phyloP scores from a whole-genome alignment of 495 filamentous ascomycete species.

The Trichoderma reesei region DNA sequence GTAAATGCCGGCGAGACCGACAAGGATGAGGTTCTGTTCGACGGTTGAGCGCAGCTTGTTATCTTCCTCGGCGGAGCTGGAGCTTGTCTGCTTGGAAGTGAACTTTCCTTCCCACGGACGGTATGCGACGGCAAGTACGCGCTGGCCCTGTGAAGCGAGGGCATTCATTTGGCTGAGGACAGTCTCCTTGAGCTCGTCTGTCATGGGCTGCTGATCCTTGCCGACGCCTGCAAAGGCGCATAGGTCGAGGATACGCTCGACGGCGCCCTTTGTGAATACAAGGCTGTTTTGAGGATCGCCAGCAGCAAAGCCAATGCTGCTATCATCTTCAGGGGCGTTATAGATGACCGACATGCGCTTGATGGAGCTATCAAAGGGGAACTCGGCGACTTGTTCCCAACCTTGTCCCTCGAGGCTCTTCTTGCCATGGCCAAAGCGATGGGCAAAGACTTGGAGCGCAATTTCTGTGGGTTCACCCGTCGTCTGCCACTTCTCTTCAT shows the following conservation, averaged over 20 bases:
- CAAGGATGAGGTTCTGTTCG: slow-evolving; percentile 47
- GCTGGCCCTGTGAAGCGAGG: slow-evolving; percentile 67
- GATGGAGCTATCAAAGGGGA: slow-evolving; percentile 71
- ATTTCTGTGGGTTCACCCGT: slow-evolving; percentile 80
- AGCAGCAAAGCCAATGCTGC: slow-evolving; percentile 9
- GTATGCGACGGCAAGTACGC: slow-evolving; percentile 67
- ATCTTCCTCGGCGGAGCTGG: slow-evolving; percentile 15
- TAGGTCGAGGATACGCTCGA: slow-evolving; percentile 66
- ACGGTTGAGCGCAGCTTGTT: slow-evolving; percentile 32
- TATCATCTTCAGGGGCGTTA: slow-evolving; percentile 18
- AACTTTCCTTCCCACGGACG: slow-evolving; percentile 19
- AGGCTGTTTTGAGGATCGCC: slow-evolving; percentile 28
- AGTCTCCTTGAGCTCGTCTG: slow-evolving; percentile 47
- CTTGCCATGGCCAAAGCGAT: slow-evolving; percentile 56
- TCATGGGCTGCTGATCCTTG: slow-evolving; percentile 40
- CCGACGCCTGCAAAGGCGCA: slow-evolving; percentile 52
- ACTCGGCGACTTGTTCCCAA: slow-evolving; percentile 61
- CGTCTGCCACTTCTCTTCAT: slow-evolving; percentile 53
- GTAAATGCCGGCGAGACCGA: slow-evolving; percentile 67
- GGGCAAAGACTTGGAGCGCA: slow-evolving; percentile 68
- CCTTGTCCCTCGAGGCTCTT: slow-evolving; percentile 40
- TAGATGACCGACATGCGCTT: slow-evolving; percentile 82
- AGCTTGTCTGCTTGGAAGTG: slow-evolving; percentile 5
- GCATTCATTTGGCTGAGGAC: slow-evolving; percentile 55
- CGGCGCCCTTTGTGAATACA: slow-evolving; percentile 72